Conservation (phyloP, 495 filamentous ascomycete genomes). For the Chaetomidium leptoderma region DNA sequence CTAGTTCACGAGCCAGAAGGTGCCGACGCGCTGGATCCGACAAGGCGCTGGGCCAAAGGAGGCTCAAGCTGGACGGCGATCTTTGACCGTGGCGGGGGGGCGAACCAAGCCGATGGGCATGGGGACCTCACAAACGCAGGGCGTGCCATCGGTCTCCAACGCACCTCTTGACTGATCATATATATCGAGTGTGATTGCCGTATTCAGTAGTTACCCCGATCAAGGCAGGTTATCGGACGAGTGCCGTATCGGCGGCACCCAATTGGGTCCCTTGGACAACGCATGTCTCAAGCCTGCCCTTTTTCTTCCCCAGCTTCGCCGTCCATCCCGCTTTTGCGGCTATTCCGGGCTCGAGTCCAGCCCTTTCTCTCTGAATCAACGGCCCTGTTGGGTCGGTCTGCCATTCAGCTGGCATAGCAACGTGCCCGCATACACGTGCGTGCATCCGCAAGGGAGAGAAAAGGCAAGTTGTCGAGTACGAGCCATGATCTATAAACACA, state of each 20-base stretch:
- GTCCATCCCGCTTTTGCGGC: neutral
- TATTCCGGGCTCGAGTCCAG: neutral
- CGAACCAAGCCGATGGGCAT: neutral
- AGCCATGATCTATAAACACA: neutral
- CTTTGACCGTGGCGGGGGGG: neutral
- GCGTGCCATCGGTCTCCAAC: too few species aligned
- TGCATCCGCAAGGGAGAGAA: neutral
- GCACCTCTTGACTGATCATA: too few species aligned
- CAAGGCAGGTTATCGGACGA: neutral
- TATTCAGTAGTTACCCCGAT: too few species aligned
- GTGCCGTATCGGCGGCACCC: conserved; percentile 9
- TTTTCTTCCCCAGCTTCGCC: neutral
- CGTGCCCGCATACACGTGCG: neutral
- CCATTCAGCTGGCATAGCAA: conserved; percentile 1
- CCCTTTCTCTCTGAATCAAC: conserved; percentile 1
- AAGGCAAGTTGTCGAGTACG: too few species aligned
- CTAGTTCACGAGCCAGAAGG: neutral
- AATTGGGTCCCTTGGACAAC: conserved; percentile 9
- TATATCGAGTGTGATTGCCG: too few species aligned
- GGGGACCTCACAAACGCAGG: neutral
- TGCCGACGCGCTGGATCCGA: neutral
- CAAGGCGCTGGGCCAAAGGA: neutral
- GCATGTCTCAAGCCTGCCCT: conserved; percentile 6
- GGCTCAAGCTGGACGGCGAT: neutral
- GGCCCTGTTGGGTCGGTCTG: neutral